A percentile compares a stretch with the other conserved stretches of the same genome.
Evolutionary conservation across 148 eudicot species (phyloP).

Genomic region (Rhododendron vialii): DNA sequence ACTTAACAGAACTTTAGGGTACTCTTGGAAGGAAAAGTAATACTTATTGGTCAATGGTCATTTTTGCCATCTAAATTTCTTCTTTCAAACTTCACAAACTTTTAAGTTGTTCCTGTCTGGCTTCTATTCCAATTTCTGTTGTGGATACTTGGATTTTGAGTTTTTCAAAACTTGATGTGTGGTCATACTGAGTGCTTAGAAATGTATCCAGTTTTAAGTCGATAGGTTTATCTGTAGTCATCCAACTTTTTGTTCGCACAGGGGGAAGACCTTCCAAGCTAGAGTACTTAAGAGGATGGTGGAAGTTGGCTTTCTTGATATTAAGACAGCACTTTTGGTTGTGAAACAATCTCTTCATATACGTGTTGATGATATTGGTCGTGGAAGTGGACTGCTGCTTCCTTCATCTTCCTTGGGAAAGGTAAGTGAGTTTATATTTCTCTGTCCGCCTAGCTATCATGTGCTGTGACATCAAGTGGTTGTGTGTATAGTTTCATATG

Average conservation of each 20-base stretch:
- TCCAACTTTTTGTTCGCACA: neutral
- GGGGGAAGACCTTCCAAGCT: conserved; percentile 19
- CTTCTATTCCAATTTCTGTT: no score
- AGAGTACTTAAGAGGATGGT: conserved; percentile 21
- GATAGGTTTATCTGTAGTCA: neutral
- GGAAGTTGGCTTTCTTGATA: conserved; percentile 17
- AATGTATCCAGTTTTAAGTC: neutral
- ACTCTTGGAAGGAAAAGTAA: no score
- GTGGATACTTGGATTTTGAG: no score
- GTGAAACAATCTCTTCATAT: conserved; percentile 6
- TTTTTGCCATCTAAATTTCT: neutral
- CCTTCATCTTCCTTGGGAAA: neutral
- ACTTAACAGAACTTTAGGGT: no score
- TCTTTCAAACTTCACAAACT: neutral
- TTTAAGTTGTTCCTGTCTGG: neutral
- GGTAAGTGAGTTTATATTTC: neutral
- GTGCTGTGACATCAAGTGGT: neutral
- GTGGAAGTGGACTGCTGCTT: neutral
- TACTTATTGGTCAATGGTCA: neutral
- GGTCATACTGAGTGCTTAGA: neutral
- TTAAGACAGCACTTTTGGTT: conserved; percentile 8
- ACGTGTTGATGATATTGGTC: neutral
- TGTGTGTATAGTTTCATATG: neutral
- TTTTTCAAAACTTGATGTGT: neutral
- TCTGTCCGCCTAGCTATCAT: neutral